phyloP scores from a whole-genome alignment of 768 basidiomycete genomes.

The Dioszegia crocea region DNA sequence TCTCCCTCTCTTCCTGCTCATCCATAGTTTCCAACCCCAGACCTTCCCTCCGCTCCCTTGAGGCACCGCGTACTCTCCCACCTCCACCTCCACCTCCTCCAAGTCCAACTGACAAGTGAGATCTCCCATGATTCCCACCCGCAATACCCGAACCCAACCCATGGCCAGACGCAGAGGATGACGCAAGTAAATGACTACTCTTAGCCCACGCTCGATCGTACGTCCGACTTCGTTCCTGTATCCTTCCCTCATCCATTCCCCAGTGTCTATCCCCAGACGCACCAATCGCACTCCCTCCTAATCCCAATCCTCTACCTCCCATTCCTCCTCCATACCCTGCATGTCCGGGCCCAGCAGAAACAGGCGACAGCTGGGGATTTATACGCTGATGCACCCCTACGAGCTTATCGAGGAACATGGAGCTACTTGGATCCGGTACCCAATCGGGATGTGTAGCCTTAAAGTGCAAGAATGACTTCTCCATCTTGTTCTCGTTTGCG shows the following conservation, averaged over 20 bases:
- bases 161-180: too few species aligned
- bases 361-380: not conserved
- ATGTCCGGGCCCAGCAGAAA: not conserved
- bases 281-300: constrained; percentile 1
- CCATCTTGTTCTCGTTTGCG: constrained; percentile 68
- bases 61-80: too few species aligned
- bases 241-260: constrained; percentile 23
- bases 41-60: constrained; percentile 2
- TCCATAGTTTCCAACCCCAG: constrained; percentile 24
- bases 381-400: constrained; percentile 37
- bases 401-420: constrained; percentile 81
- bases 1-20: constrained; percentile 23
- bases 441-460: constrained; percentile 83
- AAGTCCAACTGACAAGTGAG: too few species aligned
- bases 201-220: constrained; percentile 45
- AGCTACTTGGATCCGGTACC: constrained; percentile 89
- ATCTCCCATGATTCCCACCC: too few species aligned
- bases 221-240: constrained; percentile 26
- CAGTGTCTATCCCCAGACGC: constrained; percentile 28
- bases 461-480: constrained; percentile 59
- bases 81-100: too few species aligned
- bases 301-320: constrained; percentile 14
- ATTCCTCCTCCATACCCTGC: constrained; percentile 4
- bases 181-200: constrained; percentile 18
- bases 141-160: too few species aligned